A percentile compares a stretch with the other conserved stretches of the same genome.
Evolutionary conservation across 257 asterid genomes (phyloP).

Genomic region (Scutellaria galericulata): DNA sequence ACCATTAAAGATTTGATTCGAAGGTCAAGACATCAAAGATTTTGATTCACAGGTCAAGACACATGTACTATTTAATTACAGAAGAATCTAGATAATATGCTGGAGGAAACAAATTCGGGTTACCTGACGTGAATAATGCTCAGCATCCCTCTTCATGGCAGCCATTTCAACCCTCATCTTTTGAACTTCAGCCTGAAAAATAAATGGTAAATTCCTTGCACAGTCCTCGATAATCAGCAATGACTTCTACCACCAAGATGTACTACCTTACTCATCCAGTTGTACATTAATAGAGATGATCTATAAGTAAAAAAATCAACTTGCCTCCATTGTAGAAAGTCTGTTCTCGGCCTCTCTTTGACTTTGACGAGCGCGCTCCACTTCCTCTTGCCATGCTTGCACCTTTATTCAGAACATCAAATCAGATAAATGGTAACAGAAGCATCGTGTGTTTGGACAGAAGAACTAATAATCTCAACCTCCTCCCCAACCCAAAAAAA

Average conservation of each 20-base stretch:
- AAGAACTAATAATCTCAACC: not conserved
- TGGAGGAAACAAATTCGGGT: slow-evolving; percentile 29
- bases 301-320: slow-evolving; percentile 39
- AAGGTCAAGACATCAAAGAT: not conserved
- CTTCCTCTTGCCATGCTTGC: slow-evolving; percentile 99
- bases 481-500: not conserved
- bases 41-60: not conserved
- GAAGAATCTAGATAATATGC: slow-evolving; percentile 31
- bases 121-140: slow-evolving; percentile 98
- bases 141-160: slow-evolving; percentile 99
- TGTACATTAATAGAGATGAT: slow-evolving; percentile 13
- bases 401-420: slow-evolving; percentile 51
- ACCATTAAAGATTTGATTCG: not conserved
- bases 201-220: slow-evolving; percentile 23
- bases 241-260: slow-evolving; percentile 22
- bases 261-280: slow-evolving; percentile 25
- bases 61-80: not conserved
- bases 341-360: slow-evolving; percentile 99
- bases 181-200: slow-evolving; percentile 87
- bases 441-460: not conserved
- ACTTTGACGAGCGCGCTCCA: slow-evolving; percentile 95
- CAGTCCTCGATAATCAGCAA: slow-evolving; percentile 30
- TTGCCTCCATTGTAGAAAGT: slow-evolving; percentile 94
- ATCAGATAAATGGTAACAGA: not conserved
- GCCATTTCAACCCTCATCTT: slow-evolving; percentile 99